Conservation (phyloP, 306 rosid species). For the Astragalus membranaceus region DNA sequence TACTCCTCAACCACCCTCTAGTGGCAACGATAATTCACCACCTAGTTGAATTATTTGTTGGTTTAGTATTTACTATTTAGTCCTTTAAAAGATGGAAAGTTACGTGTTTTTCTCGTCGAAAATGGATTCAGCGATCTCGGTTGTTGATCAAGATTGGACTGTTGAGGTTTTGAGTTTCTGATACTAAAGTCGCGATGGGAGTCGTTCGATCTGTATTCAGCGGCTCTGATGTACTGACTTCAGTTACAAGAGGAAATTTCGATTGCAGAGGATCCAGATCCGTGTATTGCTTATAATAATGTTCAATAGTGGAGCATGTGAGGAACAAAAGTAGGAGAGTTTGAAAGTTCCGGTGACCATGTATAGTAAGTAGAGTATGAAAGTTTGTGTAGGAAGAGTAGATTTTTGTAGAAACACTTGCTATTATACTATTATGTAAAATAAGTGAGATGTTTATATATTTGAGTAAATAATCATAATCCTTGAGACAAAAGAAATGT, state of each 20-base stretch:
- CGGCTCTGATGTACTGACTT: not conserved
- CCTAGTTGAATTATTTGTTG: not conserved
- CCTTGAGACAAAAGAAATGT: not conserved
- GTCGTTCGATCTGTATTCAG: not conserved
- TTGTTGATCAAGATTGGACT: too few relatives aligned
- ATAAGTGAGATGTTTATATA: not conserved
- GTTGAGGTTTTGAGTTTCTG: too few relatives aligned
- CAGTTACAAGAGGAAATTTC: not conserved
- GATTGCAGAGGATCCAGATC: not conserved
- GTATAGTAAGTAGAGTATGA: constrained; percentile 21
- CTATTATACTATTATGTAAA: not conserved
- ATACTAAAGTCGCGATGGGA: too few relatives aligned
- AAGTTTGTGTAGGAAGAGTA: constrained; percentile 20
- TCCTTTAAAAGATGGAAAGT: too few relatives aligned
- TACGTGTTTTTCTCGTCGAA: too few relatives aligned
- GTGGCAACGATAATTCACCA: not conserved
- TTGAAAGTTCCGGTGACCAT: constrained; percentile 56
- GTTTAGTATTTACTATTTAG: too few relatives aligned
- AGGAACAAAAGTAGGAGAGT: constrained; percentile 42
- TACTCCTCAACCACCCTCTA: constrained; percentile 2
- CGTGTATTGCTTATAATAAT: not conserved
- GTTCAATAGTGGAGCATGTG: constrained; percentile 31
- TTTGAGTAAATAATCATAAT: not conserved
- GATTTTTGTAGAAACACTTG: not conserved
- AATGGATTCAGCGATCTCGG: too few relatives aligned